Evolutionary conservation across 129 eudicot species (phyloP).

Genomic region (Saposhnikovia divaricata): DNA sequence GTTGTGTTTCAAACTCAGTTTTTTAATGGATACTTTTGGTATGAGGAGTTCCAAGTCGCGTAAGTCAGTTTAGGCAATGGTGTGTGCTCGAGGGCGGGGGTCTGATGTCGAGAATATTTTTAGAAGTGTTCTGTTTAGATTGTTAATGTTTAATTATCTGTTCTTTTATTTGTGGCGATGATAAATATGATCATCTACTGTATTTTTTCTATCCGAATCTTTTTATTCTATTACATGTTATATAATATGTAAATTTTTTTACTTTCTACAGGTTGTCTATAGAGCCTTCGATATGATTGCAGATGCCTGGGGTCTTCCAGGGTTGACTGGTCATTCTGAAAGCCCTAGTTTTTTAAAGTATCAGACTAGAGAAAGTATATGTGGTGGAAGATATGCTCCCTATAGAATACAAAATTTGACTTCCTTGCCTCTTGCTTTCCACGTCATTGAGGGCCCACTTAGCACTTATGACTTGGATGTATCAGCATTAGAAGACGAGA

Average conservation of each 20-base stretch:
- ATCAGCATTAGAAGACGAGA: constrained; percentile 41
- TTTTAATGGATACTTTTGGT: not conserved
- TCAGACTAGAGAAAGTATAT: constrained; percentile 32
- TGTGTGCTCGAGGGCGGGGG: not conserved
- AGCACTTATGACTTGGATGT: constrained; percentile 30
- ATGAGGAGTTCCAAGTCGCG: not conserved
- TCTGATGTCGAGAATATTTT: not conserved
- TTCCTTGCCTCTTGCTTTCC: constrained; percentile 69
- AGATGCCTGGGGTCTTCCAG: constrained; percentile 48
- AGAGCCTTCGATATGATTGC: constrained; percentile 66
- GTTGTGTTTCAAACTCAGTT: not conserved
- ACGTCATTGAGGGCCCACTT: constrained; percentile 45
- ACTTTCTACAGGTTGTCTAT: constrained; percentile 49
- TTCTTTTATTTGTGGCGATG: not conserved
- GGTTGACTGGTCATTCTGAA: constrained; percentile 26
- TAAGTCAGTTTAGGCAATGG: not conserved
- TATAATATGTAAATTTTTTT: constrained; percentile 3
- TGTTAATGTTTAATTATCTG: not conserved
- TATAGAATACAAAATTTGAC: constrained; percentile 78
- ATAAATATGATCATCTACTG: not conserved
- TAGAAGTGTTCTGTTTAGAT: not conserved
- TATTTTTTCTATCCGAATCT: constrained; percentile 1
- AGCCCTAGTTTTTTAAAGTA: constrained; percentile 26
- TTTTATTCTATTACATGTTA: not conserved
- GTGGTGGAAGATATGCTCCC: constrained; percentile 62